Conservation (phyloP, 192 early-diverging fungal genomes). For the Irineochytrium annulatum region DNA sequence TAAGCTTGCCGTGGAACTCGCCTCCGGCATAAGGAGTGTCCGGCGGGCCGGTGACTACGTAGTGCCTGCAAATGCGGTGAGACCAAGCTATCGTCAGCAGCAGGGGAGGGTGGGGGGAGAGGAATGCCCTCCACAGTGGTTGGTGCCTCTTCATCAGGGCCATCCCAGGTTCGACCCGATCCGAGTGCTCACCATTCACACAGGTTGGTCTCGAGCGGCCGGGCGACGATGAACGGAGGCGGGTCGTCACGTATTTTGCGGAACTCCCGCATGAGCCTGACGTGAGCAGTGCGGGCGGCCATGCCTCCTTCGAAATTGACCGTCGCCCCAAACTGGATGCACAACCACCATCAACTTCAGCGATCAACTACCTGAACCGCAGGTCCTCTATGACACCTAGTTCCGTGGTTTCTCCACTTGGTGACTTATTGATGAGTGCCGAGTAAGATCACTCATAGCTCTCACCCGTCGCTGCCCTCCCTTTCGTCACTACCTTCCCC, state of each 20-base stretch:
- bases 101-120: neutral
- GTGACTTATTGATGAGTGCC: no score
- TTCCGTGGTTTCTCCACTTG: no score
- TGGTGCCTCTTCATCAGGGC: neutral
- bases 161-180: neutral
- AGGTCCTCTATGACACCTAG: no score
- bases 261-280: conserved; percentile 52
- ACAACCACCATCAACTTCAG: no score
- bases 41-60: conserved; percentile 93
- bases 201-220: conserved; percentile 91
- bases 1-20: conserved; percentile 91
- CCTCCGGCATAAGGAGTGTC: conserved; percentile 86
- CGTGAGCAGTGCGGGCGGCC: conserved; percentile 44
- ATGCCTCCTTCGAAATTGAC: no score
- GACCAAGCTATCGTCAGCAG: neutral
- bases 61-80: conserved; percentile 65
- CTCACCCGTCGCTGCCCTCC: no score
- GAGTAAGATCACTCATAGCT: no score
- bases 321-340: no score
- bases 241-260: conserved; percentile 50
- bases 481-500: no score
- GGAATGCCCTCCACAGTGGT: neutral
- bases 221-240: conserved; percentile 83
- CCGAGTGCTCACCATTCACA: conserved; percentile 77
- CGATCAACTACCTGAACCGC: no score